Conservation (phyloP, 768 basidiomycete genomes). For the Auricularia sp. region DNA sequence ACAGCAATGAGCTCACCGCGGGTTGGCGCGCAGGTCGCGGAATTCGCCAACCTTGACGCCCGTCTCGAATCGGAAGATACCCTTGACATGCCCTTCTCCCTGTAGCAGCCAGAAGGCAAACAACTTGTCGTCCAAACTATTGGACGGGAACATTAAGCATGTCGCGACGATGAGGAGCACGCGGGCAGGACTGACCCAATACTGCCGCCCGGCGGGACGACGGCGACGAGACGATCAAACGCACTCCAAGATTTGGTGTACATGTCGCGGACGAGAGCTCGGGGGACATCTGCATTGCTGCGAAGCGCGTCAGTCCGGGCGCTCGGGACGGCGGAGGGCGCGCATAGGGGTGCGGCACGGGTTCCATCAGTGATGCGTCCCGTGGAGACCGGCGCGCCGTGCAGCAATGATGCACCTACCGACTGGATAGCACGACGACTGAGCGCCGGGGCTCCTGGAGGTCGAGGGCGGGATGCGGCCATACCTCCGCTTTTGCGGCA, state of each 20-base stretch:
- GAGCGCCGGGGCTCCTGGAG: constrained; percentile 56
- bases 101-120: constrained; percentile 86
- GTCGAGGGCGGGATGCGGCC: constrained; percentile 77
- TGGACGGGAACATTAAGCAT: neutral
- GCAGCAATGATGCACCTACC: constrained; percentile 29
- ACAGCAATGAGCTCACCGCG: constrained; percentile 28
- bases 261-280: constrained; percentile 78
- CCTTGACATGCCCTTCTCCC: constrained; percentile 70
- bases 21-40: constrained; percentile 80
- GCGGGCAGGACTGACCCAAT: constrained; percentile 51
- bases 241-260: constrained; percentile 92
- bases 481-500: constrained; percentile 22
- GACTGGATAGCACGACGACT: constrained; percentile 58
- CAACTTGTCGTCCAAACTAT: constrained; percentile 81
- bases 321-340: neutral
- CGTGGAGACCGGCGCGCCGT: neutral
- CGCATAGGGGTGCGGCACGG: neutral
- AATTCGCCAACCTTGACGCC: constrained; percentile 84
- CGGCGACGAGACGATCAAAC: constrained; percentile 77
- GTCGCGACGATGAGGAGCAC: constrained; percentile 6
- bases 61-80: constrained; percentile 80
- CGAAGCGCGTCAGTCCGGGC: neutral
- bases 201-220: constrained; percentile 83
- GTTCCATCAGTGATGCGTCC: constrained; percentile 1
- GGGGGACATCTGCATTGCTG: constrained; percentile 77